Conservation (phyloP, 2,329 filamentous ascomycete species). For the Bisporella sp. region DNA sequence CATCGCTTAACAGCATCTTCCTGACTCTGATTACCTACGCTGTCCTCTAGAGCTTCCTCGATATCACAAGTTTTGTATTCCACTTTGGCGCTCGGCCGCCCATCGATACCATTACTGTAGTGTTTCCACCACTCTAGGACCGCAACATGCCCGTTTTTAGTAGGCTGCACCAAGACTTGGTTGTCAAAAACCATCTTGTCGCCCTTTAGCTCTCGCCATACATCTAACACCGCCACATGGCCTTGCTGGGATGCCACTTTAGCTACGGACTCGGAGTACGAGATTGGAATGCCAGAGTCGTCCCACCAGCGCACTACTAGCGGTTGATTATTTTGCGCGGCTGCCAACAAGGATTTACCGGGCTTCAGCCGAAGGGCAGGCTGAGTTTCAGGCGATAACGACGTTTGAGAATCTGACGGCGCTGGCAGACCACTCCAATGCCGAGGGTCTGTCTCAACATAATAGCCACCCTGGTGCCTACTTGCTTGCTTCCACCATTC, state of each 20-base stretch:
- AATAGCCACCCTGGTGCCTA: conserved; percentile 45
- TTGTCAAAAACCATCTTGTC: conserved; percentile 74
- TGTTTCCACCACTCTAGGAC: conserved; percentile 90
- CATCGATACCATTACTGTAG: conserved; percentile 45
- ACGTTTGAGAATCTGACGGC: conserved; percentile 2
- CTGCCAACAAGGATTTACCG: conserved; percentile 76
- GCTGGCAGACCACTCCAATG: conserved; percentile 17
- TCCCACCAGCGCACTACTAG: conserved; percentile 85
- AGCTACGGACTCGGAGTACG: conserved; percentile 74
- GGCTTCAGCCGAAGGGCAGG: conserved; percentile 58
- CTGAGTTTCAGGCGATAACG: conserved; percentile 13
- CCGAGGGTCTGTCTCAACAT: conserved; percentile 33
- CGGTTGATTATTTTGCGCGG: conserved; percentile 74
- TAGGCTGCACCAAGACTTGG: conserved; percentile 78
- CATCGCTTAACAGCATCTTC: conserved; percentile 70
- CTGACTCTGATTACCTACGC: conserved; percentile 51
- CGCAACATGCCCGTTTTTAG: conserved; percentile 74
- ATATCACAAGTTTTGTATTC: conserved; percentile 96
- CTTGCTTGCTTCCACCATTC: conserved; percentile 86
- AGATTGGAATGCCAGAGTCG: conserved; percentile 68
- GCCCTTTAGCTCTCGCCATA: conserved; percentile 71
- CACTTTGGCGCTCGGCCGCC: conserved; percentile 56
- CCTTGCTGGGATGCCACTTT: conserved; percentile 81
- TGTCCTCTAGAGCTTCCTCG: conserved; percentile 88
- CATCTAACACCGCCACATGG: conserved; percentile 74